phyloP scores from a whole-genome alignment of 768 basidiomycete species.

The Russula olivacea region DNA sequence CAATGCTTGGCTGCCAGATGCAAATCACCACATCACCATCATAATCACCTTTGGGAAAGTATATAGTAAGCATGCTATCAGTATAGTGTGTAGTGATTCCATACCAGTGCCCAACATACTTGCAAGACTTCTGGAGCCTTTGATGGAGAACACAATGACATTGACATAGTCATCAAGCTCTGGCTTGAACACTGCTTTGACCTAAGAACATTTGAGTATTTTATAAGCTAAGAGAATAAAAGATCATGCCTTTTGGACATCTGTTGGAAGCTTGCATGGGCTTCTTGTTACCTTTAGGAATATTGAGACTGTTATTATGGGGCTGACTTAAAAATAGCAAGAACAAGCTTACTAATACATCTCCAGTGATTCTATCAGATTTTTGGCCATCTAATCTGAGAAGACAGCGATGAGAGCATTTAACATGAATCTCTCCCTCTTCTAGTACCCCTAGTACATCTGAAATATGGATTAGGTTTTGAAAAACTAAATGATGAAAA shows the following conservation, averaged over 20 bases:
- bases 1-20: slow-evolving; percentile 54
- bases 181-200: slow-evolving; percentile 48
- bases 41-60: slow-evolving; percentile 48
- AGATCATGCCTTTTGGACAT: slow-evolving; percentile 50
- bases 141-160: slow-evolving; percentile 44
- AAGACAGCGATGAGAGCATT: slow-evolving; percentile 43
- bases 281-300: slow-evolving; percentile 47
- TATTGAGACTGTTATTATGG: neutral
- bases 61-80: neutral
- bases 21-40: slow-evolving; percentile 60
- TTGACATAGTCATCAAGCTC: slow-evolving; percentile 46
- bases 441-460: slow-evolving; percentile 49
- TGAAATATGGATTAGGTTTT: slow-evolving; percentile 27
- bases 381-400: slow-evolving; percentile 37
- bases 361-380: slow-evolving; percentile 48
- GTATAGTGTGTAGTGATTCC: slow-evolving; percentile 6
- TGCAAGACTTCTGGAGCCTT: slow-evolving; percentile 44
- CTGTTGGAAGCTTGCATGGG: slow-evolving; percentile 67
- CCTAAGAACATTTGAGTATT: slow-evolving; percentile 33
- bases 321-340: neutral
- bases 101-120: slow-evolving; percentile 61
- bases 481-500: neutral
- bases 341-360: slow-evolving; percentile 44
- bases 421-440: slow-evolving; percentile 53
- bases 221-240: neutral